These are phyloP conservation scores for Coniochaeta sp. DNA, from an alignment of 2,329 filamentous ascomycete species.

Conservation along the genomic window DNA sequence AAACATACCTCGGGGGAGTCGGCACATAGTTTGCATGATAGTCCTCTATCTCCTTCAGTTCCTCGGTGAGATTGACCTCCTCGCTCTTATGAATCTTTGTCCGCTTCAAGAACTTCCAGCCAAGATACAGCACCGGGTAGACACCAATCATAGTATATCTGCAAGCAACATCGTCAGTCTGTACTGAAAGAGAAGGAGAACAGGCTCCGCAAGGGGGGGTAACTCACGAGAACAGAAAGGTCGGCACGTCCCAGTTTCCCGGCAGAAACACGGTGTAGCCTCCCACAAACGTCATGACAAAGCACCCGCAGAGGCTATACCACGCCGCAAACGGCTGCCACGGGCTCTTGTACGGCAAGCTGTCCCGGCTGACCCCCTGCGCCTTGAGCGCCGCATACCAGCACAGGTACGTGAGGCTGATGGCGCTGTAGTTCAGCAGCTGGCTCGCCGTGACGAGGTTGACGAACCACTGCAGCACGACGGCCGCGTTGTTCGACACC, in stretches of 20 bases:
- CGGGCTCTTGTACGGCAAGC: conserved; percentile 40
- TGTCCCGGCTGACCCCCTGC: conserved; percentile 32
- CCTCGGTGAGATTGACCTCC: conserved; percentile 55
- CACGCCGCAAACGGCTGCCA: conserved; percentile 45
- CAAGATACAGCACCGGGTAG: conserved; percentile 44
- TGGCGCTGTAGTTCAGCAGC: conserved; percentile 36
- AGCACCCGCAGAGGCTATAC: conserved; percentile 35
- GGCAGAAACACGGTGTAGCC: conserved; percentile 42
- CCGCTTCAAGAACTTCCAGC: conserved; percentile 59
- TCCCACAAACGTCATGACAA: conserved; percentile 48
- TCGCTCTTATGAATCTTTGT: conserved; percentile 48
- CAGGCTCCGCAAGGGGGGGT: neutral
- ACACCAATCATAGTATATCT: conserved; percentile 23
- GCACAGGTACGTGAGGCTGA: conserved; percentile 36
- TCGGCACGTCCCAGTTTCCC: conserved; percentile 20
- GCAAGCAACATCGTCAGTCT: neutral
- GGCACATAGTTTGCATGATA: conserved; percentile 26
- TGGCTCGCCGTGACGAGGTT: conserved; percentile 27
- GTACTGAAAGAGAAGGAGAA: neutral
- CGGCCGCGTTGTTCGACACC: conserved; percentile 25
- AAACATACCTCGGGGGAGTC: conserved; percentile 10
- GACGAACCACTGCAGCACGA: conserved; percentile 32
- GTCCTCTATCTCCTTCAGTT: conserved; percentile 51
- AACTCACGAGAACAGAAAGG: conserved; percentile 21
- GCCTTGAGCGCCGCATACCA: conserved; percentile 45